Conservation (phyloP, 768 basidiomycete genomes). For the Rhodotorula babjevae region DNA sequence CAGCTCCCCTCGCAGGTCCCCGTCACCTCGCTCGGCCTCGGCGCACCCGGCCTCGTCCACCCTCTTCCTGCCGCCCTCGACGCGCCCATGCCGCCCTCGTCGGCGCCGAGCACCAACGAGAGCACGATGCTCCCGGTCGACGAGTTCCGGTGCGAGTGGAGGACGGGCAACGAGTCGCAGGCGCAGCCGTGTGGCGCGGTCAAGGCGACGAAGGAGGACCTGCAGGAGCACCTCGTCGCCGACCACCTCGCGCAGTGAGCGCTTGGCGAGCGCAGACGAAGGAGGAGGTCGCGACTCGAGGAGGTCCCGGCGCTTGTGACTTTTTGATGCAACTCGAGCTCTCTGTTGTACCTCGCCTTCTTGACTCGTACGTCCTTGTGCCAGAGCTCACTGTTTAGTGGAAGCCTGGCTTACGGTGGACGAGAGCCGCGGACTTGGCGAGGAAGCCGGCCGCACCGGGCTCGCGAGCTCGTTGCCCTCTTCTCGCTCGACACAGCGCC, state of each 20-base stretch:
- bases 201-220: neutral
- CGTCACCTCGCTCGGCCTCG: neutral
- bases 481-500: too few species aligned
- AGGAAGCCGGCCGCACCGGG: too few species aligned
- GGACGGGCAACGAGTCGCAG: neutral
- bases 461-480: too few species aligned
- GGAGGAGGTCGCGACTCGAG: neutral
- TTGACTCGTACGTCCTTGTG: too few species aligned
- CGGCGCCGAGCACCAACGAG: neutral
- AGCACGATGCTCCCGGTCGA: neutral
- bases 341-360: neutral
- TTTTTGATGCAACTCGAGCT: neutral
- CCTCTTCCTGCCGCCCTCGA: neutral
- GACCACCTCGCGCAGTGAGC: neutral
- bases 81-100: neutral
- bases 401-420: too few species aligned
- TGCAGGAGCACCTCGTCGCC: constrained; percentile 4
- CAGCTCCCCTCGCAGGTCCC: neutral
- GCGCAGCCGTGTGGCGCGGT: constrained; percentile 9
- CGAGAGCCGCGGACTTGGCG: too few species aligned
- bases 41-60: neutral
- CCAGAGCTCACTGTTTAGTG: too few species aligned
- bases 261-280: rapidly evolving
- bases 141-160: constrained; percentile 24
- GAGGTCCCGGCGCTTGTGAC: too few species aligned